Conservation (phyloP, 768 basidiomycete species). For the Auricularia auricula-judae region DNA sequence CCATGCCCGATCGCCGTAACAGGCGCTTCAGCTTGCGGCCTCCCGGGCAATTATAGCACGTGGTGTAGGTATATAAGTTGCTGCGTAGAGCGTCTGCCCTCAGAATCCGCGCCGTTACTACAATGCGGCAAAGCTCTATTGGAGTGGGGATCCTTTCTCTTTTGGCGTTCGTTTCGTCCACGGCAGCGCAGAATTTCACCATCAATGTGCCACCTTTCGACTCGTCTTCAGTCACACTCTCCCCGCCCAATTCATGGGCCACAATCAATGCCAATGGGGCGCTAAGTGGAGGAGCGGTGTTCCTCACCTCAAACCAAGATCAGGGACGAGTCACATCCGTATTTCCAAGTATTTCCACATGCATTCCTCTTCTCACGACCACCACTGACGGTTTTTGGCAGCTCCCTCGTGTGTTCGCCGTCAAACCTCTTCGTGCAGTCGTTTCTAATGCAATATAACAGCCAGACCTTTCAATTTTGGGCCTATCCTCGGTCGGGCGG, state of each 20-base stretch:
- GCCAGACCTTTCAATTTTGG: constrained; percentile 1
- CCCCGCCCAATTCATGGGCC: not conserved
- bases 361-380: not conserved
- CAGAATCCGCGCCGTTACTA: not conserved
- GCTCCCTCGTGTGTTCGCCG: not conserved
- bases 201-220: not conserved
- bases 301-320: not conserved
- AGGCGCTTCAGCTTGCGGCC: no score
- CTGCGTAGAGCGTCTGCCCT: no score
- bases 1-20: no score
- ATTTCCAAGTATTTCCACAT: not conserved
- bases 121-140: not conserved
- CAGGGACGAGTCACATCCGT: not conserved
- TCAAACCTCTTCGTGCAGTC: not conserved
- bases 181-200: not conserved
- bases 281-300: not conserved
- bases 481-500: constrained; percentile 2
- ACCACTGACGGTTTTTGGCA: not conserved
- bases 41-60: no score
- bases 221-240: not conserved
- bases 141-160: not conserved
- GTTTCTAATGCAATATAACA: not conserved
- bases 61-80: no score
- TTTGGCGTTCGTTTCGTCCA: not conserved
- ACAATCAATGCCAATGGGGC: not conserved